Evolutionary conservation across 371 early-diverging fungal genomes (phyloP).

Genomic region (Syncephalastrum monosporum): DNA sequence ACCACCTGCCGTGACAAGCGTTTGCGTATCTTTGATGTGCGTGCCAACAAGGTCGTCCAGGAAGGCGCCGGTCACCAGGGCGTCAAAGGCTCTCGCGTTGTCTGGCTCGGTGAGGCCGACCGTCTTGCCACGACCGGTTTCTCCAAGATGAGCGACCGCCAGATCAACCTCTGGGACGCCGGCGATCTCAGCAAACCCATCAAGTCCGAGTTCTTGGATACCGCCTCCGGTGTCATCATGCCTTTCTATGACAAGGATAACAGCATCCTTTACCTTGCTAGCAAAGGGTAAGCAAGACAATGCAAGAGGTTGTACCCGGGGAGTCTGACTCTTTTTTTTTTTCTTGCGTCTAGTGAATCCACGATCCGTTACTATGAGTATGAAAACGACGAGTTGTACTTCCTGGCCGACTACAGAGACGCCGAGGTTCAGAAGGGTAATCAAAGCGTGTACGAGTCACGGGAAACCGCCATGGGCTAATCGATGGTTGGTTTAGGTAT

Average conservation of each 20-base stretch:
- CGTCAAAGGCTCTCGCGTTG: slow-evolving; percentile 93
- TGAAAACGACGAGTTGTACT: slow-evolving; percentile 80
- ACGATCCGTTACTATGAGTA: slow-evolving; percentile 98
- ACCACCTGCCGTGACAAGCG: slow-evolving; percentile 97
- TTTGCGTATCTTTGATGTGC: slow-evolving; percentile 90
- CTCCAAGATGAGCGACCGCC: slow-evolving; percentile 89
- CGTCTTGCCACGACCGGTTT: slow-evolving; percentile 94
- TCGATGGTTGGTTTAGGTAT: slow-evolving; percentile 46
- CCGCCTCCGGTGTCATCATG: slow-evolving; percentile 94
- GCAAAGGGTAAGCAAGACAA: slow-evolving; percentile 69
- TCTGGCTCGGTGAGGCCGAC: slow-evolving; percentile 85
- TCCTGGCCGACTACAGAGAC: slow-evolving; percentile 86
- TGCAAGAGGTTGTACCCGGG: background rate
- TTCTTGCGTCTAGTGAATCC: slow-evolving; percentile 77
- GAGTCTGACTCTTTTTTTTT: background rate
- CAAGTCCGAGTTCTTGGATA: slow-evolving; percentile 80
- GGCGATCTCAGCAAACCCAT: slow-evolving; percentile 75
- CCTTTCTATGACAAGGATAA: slow-evolving; percentile 93
- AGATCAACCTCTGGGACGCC: slow-evolving; percentile 89
- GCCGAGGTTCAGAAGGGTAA: slow-evolving; percentile 87
- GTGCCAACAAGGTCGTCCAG: slow-evolving; percentile 80
- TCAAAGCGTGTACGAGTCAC: background rate
- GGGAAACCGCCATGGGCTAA: background rate
- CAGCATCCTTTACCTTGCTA: slow-evolving; percentile 91
- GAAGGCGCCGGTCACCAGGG: slow-evolving; percentile 91